These are phyloP conservation scores for Dalbergia cultrata DNA, from an alignment of 306 rosid species.

Conservation along the genomic window DNA sequence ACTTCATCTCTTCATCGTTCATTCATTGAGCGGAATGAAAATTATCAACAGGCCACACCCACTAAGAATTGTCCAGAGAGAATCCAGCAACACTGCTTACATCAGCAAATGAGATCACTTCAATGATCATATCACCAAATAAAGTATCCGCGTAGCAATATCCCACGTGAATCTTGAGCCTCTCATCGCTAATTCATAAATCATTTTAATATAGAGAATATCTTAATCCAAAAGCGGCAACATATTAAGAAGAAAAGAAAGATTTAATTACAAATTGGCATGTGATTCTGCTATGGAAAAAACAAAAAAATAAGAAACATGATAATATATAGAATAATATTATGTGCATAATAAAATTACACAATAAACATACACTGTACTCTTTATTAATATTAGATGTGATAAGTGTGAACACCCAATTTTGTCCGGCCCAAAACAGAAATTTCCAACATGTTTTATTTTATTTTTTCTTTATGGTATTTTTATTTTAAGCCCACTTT, in stretches of 20 bases:
- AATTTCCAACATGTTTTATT: too few relatives aligned
- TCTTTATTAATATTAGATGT: too few relatives aligned
- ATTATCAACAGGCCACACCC: neutral
- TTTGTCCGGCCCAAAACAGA: too few relatives aligned
- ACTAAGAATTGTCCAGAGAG: constrained; percentile 20
- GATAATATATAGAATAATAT: constrained; percentile 12
- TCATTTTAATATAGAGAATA: neutral
- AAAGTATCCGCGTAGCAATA: neutral
- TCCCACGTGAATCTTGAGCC: constrained; percentile 45
- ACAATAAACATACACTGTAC: too few relatives aligned
- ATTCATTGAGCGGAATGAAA: constrained; percentile 4
- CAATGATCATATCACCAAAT: neutral
- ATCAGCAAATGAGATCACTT: constrained; percentile 36
- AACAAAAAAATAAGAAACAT: neutral
- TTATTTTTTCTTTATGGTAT: too few relatives aligned
- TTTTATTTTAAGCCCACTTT: too few relatives aligned
- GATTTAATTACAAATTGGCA: constrained; percentile 55
- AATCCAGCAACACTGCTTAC: constrained; percentile 34
- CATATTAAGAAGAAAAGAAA: constrained; percentile 14
- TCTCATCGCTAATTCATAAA: neutral
- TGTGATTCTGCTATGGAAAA: constrained; percentile 32
- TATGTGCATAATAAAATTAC: too few relatives aligned
- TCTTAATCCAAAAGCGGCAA: constrained; percentile 25
- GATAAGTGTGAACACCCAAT: too few relatives aligned
- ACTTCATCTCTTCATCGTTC: neutral